Evolutionary conservation across 805 yeast species (phyloP).

Genomic region (Candida odintsovae): DNA sequence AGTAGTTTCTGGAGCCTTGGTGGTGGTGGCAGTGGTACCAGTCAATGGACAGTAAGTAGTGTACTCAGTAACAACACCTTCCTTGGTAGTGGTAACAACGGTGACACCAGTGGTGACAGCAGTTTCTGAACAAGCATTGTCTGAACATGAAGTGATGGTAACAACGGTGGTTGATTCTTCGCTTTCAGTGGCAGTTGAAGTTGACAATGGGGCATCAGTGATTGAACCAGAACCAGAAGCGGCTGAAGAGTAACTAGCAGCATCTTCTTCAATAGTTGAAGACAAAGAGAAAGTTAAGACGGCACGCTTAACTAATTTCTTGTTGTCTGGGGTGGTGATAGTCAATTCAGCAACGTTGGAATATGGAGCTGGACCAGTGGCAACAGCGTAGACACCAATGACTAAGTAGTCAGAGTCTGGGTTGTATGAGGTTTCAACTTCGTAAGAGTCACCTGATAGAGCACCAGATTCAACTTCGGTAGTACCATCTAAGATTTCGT

Average conservation of each 20-base stretch:
- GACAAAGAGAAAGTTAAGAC: conserved; percentile 4
- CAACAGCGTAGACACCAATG: conserved; percentile 13
- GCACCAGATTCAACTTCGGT: conserved; percentile 5
- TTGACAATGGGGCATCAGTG: conserved; percentile 23
- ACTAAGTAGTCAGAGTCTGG: conserved; percentile 6
- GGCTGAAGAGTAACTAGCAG: conserved; percentile 14
- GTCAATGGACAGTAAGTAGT: conserved; percentile 22
- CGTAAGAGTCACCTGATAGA: conserved; percentile 10
- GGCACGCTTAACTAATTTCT: conserved; percentile 17
- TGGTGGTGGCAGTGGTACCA: conserved; percentile 6
- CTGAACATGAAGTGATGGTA: conserved; percentile 24
- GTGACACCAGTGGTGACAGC: conserved; percentile 25
- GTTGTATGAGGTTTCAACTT: conserved; percentile 7
- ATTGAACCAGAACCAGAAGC: conserved; percentile 12
- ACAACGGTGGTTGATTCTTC: conserved; percentile 23
- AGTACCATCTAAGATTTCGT: conserved; percentile 14
- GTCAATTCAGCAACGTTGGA: conserved; percentile 9
- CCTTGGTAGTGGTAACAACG: conserved; percentile 26
- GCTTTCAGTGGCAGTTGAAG: conserved; percentile 18
- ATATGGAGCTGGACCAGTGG: conserved; percentile 21
- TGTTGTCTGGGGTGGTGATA: conserved; percentile 6
- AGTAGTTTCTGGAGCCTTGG: conserved; percentile 14
- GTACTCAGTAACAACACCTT: conserved; percentile 14
- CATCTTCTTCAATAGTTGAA: conserved; percentile 7
- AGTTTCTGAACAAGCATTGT: conserved; percentile 11